Percentiles rank a stretch among this genome's conserved stretches.
Evolutionary conservation across 1,139 yeast genomes (phyloP).

Genomic region (Sugiyamaella grinbergsii): DNA sequence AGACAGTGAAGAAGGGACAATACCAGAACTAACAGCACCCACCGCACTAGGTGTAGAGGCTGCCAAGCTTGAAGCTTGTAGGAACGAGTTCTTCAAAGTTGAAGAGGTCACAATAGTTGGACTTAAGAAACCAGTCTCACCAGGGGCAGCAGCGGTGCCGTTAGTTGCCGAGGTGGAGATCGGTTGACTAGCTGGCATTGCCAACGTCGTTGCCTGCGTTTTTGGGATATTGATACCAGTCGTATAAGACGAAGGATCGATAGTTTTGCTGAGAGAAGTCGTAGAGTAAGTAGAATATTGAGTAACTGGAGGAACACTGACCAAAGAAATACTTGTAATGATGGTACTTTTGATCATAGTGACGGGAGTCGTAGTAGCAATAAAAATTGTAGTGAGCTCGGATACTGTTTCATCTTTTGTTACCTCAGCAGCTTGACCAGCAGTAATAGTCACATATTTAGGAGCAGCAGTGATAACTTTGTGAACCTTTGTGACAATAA

Average conservation of each 20-base stretch:
- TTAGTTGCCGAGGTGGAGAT: background rate
- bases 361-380: conserved; percentile 36
- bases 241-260: conserved; percentile 37
- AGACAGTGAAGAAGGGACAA: conserved; percentile 22
- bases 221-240: conserved; percentile 22
- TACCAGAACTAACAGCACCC: conserved; percentile 20
- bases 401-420: conserved; percentile 38
- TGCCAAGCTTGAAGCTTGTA: conserved; percentile 18
- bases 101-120: conserved; percentile 16
- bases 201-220: background rate
- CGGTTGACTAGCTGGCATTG: background rate
- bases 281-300: conserved; percentile 34
- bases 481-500: conserved; percentile 26
- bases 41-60: conserved; percentile 22
- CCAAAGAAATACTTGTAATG: conserved; percentile 36
- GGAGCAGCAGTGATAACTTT: conserved; percentile 32
- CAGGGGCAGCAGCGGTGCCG: background rate
- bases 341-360: conserved; percentile 34
- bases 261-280: conserved; percentile 30
- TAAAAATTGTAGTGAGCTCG: conserved; percentile 37
- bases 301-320: conserved; percentile 38
- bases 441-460: conserved; percentile 32
- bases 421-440: conserved; percentile 25
- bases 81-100: conserved; percentile 18
- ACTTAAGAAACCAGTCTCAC: conserved; percentile 4